phyloP scores from a whole-genome alignment of 78 protist species.

The Emiliania huxleyi region DNA sequence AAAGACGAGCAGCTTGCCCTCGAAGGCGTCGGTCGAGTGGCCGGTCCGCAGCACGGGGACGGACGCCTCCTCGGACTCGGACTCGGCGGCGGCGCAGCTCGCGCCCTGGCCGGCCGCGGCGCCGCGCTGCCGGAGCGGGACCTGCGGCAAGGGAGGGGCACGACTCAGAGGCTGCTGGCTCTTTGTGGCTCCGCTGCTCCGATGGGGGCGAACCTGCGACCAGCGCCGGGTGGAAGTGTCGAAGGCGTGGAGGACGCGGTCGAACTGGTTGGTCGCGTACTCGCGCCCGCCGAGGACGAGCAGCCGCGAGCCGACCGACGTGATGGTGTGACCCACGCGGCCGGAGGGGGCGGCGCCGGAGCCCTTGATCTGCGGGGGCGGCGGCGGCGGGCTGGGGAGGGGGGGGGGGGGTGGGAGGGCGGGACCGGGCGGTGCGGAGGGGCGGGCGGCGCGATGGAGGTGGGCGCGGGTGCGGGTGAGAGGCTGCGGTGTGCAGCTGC shows the following conservation, averaged over 20 bases:
- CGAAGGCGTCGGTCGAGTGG: background rate
- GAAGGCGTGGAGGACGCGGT: background rate
- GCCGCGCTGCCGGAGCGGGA: background rate
- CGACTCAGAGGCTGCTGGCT: too few species aligned
- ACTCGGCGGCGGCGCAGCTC: too few species aligned
- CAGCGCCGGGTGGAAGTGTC: background rate
- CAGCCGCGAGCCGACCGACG: background rate
- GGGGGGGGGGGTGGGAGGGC: too few species aligned
- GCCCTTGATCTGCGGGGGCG: too few species aligned
- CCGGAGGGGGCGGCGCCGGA: background rate
- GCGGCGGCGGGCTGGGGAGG: too few species aligned
- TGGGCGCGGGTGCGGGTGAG: background rate
- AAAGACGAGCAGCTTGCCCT: background rate
- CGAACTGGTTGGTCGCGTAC: background rate
- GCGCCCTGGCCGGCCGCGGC: background rate
- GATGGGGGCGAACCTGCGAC: background rate
- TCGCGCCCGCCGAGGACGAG: constrained; percentile 2
- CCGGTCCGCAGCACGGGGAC: background rate
- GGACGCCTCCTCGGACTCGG: background rate
- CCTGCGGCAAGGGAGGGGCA: too few species aligned
- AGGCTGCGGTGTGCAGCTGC: background rate
- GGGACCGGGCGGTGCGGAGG: too few species aligned
- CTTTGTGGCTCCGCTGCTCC: too few species aligned
- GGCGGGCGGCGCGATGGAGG: background rate
- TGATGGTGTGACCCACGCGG: background rate